Evolutionary conservation across 2,329 filamentous ascomycete species (phyloP).

Genomic region (Thermochaetoides dissita): DNA sequence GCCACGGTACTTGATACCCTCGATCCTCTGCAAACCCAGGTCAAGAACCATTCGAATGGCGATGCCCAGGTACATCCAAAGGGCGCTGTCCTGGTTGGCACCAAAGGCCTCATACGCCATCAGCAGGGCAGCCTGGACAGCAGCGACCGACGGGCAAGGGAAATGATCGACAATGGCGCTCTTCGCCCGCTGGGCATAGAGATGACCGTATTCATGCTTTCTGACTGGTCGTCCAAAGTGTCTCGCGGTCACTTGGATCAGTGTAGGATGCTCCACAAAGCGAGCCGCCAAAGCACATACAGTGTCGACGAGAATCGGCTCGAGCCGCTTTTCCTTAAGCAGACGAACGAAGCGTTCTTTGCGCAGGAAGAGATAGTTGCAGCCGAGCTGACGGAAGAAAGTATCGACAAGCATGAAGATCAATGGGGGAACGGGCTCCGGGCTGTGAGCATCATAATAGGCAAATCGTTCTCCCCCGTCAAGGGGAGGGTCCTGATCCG

Average conservation of each 20-base stretch:
- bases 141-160: constrained; percentile 66
- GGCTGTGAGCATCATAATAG: constrained; percentile 61
- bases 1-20: constrained; percentile 54
- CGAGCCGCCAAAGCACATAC: constrained; percentile 71
- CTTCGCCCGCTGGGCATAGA: constrained; percentile 71
- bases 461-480: constrained; percentile 43
- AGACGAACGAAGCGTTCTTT: constrained; percentile 59
- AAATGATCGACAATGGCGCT: constrained; percentile 72
- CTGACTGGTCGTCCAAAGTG: constrained; percentile 31
- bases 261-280: constrained; percentile 53
- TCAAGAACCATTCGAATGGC: constrained; percentile 75
- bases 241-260: constrained; percentile 25
- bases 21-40: constrained; percentile 66
- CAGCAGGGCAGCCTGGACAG: constrained; percentile 69
- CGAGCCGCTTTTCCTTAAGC: constrained; percentile 65
- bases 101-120: constrained; percentile 85
- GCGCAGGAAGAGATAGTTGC: constrained; percentile 73
- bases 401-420: constrained; percentile 65
- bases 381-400: constrained; percentile 72
- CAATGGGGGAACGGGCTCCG: constrained; percentile 56
- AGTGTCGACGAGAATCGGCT: constrained; percentile 74
- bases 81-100: constrained; percentile 70
- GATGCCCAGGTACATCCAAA: constrained; percentile 89
- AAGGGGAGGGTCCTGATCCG: constrained; percentile 28
- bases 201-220: constrained; percentile 56